Evolutionary conservation across 2,329 filamentous ascomycete genomes (phyloP), one percentile per base, ranked within the genome.

Genomic region (Cytospora schulzeri): DNA sequence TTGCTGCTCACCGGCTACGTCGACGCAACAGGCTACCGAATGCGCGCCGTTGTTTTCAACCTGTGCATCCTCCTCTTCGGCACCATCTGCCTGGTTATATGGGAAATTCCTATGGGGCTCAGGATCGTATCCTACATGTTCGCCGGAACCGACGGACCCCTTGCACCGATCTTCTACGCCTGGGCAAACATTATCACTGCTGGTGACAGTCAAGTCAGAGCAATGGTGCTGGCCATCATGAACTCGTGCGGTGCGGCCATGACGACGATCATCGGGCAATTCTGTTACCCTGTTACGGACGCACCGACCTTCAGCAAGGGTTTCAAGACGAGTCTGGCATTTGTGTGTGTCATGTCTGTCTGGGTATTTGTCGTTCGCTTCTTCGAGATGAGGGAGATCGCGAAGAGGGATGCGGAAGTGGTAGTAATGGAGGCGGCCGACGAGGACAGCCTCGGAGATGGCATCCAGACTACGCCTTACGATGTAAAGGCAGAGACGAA

Each of bases 161-260:
- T 77, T 3, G 74, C 72, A 8, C 75, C 75, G 1, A 70, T 77
- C 14, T 76, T 73, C 65, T 73, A 73, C 63, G 64, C 72, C 4
- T 76, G 75, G 74, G 74, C 74, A n/a, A 76, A 76, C 64, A 73
- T 74, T 54, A 62, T 75, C 22, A 75, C 73, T 41, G 64, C 71
- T 0, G 71, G 71, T 6, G 75, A 77, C 66, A 68, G 69, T 50
- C 75, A 77, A 60, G 70, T 77, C 11, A 69, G 75, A 22, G 74
- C 73, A 24, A 68, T 76, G 59, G 74, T 72, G 1, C 69, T 76
- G 15, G 75, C 74, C 1, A 72, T 73, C 63, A 76, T 76, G 75
- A 76, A 75, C 61, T 73, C 72, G 22, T 75, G 70, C 38, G 75
- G 74, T 12, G 68, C 70, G 4, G 73, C 73, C 12, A 63, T 75